These are phyloP conservation scores for Celoporthe dispersa DNA, from an alignment of 2,329 filamentous ascomycete genomes.

Conservation along the genomic window DNA sequence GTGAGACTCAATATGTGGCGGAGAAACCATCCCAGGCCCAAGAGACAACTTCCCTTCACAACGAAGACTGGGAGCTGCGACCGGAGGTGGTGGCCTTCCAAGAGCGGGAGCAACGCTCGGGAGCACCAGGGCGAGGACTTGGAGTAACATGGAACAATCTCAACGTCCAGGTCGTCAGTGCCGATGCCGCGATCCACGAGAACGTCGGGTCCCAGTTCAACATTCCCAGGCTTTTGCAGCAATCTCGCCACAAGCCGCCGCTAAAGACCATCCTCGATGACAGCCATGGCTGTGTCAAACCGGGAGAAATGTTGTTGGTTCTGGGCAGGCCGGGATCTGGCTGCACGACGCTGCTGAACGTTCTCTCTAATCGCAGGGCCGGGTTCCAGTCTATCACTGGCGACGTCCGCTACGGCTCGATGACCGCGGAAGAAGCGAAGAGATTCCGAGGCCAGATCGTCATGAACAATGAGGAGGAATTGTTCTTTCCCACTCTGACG, in stretches of 20 bases:
- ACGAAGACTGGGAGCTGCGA: conserved; percentile 49
- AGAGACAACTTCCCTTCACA: not conserved
- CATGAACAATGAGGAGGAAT: conserved; percentile 64
- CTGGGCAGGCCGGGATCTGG: conserved; percentile 65
- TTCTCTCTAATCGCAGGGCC: conserved; percentile 66
- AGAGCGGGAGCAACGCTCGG: conserved; percentile 49
- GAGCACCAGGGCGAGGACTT: conserved; percentile 54
- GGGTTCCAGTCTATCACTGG: conserved; percentile 64
- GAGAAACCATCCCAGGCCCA: not conserved
- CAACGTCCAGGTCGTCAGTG: conserved; percentile 63
- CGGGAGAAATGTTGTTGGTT: conserved; percentile 74
- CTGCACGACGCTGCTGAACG: conserved; percentile 63
- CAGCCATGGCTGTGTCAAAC: conserved; percentile 70
- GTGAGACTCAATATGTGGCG: not conserved
- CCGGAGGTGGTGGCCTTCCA: conserved; percentile 49
- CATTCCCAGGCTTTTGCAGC: conserved; percentile 56
- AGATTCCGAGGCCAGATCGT: conserved; percentile 36
- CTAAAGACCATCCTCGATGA: conserved; percentile 69
- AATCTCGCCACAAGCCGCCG: conserved; percentile 58
- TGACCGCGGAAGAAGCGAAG: conserved; percentile 48
- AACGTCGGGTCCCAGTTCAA: conserved; percentile 65
- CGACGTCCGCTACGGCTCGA: conserved; percentile 60
- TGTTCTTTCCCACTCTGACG: conserved; percentile 60
- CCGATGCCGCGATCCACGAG: conserved; percentile 68
- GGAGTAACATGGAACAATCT: conserved; percentile 69